A percentile compares a stretch with the other conserved stretches of the same genome.
phyloP scores from a whole-genome alignment of 2,329 filamentous ascomycete genomes.

The Sarocladium oryzae region DNA sequence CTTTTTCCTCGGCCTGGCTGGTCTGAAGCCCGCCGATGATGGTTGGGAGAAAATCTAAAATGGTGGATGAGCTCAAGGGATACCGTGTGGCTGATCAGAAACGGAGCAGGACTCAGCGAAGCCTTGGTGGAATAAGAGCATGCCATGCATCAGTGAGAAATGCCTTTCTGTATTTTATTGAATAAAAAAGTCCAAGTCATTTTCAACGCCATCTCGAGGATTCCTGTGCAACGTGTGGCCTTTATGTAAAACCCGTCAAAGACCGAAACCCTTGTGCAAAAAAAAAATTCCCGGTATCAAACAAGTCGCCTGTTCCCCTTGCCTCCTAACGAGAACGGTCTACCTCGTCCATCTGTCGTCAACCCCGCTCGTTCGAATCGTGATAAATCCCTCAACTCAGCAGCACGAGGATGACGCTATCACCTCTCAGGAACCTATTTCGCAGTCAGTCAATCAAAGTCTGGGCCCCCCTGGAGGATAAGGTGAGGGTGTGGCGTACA shows the following conservation, averaged over 20 bases:
- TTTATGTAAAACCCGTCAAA: conserved; percentile 7
- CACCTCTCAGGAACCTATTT: conserved; percentile 72
- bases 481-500: conserved; percentile 47
- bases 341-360: not conserved
- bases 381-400: conserved; percentile 52
- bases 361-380: conserved; percentile 1
- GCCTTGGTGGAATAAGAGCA: not conserved
- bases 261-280: conserved; percentile 4
- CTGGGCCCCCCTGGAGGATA: not conserved
- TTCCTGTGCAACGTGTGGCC: not conserved
- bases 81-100: too few species aligned
- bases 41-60: conserved; percentile 28
- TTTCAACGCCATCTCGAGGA: conserved; percentile 7
- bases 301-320: conserved; percentile 1
- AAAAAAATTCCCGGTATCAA: conserved; percentile 6
- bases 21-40: conserved; percentile 34
- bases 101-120: not conserved
- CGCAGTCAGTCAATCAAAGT: not conserved
- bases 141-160: not conserved
- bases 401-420: conserved; percentile 81
- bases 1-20: conserved; percentile 74
- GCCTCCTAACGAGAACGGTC: not conserved
- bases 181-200: conserved; percentile 6
- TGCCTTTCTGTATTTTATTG: conserved; percentile 7
- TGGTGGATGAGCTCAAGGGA: not conserved